Percentiles rank a stretch among this genome's conserved stretches.
Conservation (phyloP, 2,329 filamentous ascomycete species). For the Rhynchosporium secalis region DNA sequence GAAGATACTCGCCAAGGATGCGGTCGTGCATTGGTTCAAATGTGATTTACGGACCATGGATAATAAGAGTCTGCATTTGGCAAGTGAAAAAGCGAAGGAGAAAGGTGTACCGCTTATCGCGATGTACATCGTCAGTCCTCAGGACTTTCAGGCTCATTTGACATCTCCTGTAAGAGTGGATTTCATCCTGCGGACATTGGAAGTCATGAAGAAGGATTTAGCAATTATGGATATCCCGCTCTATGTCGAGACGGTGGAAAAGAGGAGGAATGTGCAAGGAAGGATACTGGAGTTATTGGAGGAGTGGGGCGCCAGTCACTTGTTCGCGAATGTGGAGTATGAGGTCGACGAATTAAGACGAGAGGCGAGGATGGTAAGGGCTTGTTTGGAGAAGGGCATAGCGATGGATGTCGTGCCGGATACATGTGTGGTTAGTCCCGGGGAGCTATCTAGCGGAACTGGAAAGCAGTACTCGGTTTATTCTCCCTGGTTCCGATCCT, state of each 20-base stretch:
- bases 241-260: slow-evolving; percentile 69
- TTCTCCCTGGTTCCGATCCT: slow-evolving; percentile 76
- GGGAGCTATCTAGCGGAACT: slow-evolving; percentile 61
- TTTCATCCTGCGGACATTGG: slow-evolving; percentile 73
- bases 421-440: slow-evolving; percentile 79
- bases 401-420: slow-evolving; percentile 75
- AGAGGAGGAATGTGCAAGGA: slow-evolving; percentile 60
- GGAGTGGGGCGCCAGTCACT: slow-evolving; percentile 70
- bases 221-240: slow-evolving; percentile 74
- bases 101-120: slow-evolving; percentile 71
- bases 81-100: slow-evolving; percentile 65
- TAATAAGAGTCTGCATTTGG: slow-evolving; percentile 69
- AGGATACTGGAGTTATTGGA: slow-evolving; percentile 65
- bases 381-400: slow-evolving; percentile 62
- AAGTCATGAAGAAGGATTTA: slow-evolving; percentile 65
- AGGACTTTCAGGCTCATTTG: slow-evolving; percentile 82
- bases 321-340: slow-evolving; percentile 86
- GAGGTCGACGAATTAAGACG: slow-evolving; percentile 86
- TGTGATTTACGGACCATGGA: slow-evolving; percentile 73
- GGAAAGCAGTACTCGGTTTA: slow-evolving; percentile 86
- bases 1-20: slow-evolving; percentile 53
- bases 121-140: slow-evolving; percentile 77
- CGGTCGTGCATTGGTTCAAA: slow-evolving; percentile 90
- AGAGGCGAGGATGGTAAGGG: slow-evolving; percentile 65
- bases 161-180: slow-evolving; percentile 73